A percentile compares a stretch with the other conserved stretches of the same genome.
These are phyloP conservation scores for Phyllosticta capitalensis DNA, from an alignment of 2,329 filamentous ascomycete genomes.

Conservation along the genomic window DNA sequence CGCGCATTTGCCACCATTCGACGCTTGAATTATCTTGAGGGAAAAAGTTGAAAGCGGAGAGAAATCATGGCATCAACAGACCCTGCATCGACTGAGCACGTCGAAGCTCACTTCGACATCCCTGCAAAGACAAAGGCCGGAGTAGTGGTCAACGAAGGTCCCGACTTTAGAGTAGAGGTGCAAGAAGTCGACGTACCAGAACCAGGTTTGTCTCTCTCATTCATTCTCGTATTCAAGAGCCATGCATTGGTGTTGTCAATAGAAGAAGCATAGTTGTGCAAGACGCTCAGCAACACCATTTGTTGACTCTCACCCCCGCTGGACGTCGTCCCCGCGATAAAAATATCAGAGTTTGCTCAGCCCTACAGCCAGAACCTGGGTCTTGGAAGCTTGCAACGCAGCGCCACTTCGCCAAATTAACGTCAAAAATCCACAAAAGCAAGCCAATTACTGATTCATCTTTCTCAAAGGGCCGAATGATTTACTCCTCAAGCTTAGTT, in stretches of 20 bases:
- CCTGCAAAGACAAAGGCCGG: conserved; percentile 43
- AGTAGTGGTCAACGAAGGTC: conserved; percentile 44
- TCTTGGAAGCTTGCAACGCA: background rate
- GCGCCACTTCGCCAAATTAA: background rate
- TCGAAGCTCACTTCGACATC: conserved; percentile 26
- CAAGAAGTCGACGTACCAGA: conserved; percentile 39
- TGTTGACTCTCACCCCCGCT: background rate
- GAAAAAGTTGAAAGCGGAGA: background rate
- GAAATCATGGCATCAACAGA: background rate
- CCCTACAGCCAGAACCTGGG: background rate
- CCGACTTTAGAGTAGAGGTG: conserved; percentile 39
- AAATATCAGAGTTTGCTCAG: background rate
- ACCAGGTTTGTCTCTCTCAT: conserved; percentile 28
- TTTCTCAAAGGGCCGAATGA: conserved; percentile 39
- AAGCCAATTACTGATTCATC: background rate
- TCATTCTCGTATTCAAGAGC: background rate
- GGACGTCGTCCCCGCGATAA: background rate
- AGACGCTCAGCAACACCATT: background rate
- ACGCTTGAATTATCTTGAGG: background rate
- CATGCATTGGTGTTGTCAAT: background rate
- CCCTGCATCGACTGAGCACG: background rate
- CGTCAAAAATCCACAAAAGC: background rate
- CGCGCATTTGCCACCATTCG: background rate
- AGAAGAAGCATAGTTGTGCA: background rate
- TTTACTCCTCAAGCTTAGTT: conserved; percentile 47